Evolutionary conservation across 768 basidiomycete genomes (phyloP).

Genomic region (Lentinula aciculospora): DNA sequence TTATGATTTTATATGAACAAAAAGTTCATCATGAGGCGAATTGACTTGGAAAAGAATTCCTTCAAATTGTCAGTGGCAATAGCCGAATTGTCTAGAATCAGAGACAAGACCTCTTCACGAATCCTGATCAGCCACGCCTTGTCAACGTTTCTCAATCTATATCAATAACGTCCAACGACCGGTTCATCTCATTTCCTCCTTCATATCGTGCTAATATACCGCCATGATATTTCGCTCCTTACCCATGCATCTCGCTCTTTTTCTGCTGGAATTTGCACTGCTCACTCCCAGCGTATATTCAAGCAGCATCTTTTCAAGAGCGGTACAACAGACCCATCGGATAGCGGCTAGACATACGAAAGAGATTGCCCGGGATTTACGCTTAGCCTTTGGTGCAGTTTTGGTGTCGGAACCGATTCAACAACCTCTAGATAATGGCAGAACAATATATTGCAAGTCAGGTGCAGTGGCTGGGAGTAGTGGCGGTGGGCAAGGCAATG

Average conservation of each 20-base stretch:
- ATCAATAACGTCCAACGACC: background rate
- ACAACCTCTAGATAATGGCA: slow-evolving; percentile 12
- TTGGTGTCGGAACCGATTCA: slow-evolving; percentile 25
- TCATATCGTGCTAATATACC: slow-evolving; percentile 11
- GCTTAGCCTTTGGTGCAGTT: slow-evolving; percentile 54
- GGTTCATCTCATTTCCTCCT: background rate
- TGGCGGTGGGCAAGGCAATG: slow-evolving; percentile 12
- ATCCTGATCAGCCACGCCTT: background rate
- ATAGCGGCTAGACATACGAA: slow-evolving; percentile 54
- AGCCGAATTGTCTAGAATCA: no score
- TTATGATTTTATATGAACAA: background rate
- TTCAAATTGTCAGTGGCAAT: background rate
- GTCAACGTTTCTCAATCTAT: background rate
- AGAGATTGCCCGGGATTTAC: slow-evolving; percentile 62
- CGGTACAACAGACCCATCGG: slow-evolving; percentile 43
- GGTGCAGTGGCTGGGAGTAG: slow-evolving; percentile 14
- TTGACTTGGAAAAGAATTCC: background rate
- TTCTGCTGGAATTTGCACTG: slow-evolving; percentile 21
- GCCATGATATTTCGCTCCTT: slow-evolving; percentile 24
- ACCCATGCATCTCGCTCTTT: slow-evolving; percentile 28
- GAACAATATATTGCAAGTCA: slow-evolving; percentile 40
- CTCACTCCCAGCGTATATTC: background rate
- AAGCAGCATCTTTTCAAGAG: slow-evolving; percentile 30
- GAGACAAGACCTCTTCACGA: background rate
- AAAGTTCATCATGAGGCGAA: background rate